Base-by-base conservation (phyloP, 768 basidiomycete species). In the Erythrobasidium yunnanense region DNA sequence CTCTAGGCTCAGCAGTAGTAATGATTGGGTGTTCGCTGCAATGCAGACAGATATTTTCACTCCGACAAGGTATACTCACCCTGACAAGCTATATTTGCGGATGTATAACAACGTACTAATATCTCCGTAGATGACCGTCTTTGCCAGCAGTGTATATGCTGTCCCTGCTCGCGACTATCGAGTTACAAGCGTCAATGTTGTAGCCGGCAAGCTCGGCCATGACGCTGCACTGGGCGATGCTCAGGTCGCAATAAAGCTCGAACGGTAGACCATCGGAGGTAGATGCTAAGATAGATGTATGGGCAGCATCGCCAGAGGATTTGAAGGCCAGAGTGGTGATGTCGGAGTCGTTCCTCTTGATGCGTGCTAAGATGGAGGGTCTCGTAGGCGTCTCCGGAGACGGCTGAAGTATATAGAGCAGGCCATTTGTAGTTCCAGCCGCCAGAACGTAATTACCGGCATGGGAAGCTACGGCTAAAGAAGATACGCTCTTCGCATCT, bases 101-200 rank as follows among this genome's bases (percentile, higher is more conserved):
- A 23, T 51, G 49, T 23, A 8, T 51, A 11, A 51, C 22, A 13
- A 11, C 11, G 11, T 11, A 11, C 38, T 47, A 63, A 35, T 63
- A 63, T 30, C 60, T 46, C 18, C 60, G 8, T 29, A 63, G 32
- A 7, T 30, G 20, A 29, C 46, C 60, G 27, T 63, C 60, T 33
- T 49, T 50, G 45, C 60, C 60, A 1, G 60, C 60, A 5, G 60
- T 22, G 27, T 63, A 63, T 2, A 51, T 38, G 5, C 32, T 25
- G 5, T 49, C 47, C 5, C 33, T 23, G 5, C 20, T 22, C 18
- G 22, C 17, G 33, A 49, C 25, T 6, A 63, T 27, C 22, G 27
- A 46, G 25, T 63, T 63, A 27, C 60, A 63, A 7, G 60, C 60
- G 49, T 63, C 60, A 49, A 63, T 63, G 27, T 63, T 35, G 49